phyloP scores from a whole-genome alignment of 2,329 filamentous ascomycete species.

The Nectriaceae sp. region DNA sequence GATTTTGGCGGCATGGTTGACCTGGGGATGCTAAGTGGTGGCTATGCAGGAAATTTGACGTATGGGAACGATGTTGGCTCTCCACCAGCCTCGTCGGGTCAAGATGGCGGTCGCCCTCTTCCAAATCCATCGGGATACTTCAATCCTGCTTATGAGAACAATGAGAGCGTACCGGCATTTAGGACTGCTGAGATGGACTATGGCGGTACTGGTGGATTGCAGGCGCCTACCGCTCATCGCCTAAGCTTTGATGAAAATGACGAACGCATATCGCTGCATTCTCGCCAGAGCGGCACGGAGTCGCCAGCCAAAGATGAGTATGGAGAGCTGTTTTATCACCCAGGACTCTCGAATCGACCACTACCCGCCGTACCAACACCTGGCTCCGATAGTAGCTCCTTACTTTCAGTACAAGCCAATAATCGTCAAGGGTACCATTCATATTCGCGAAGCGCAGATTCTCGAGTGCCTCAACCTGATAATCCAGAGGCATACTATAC shows the following conservation, averaged over 20 bases:
- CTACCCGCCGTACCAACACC: slow-evolving; percentile 62
- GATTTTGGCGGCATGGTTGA: slow-evolving; percentile 70
- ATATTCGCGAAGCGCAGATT: slow-evolving; percentile 51
- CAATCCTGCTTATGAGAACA: slow-evolving; percentile 25
- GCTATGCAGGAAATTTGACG: slow-evolving; percentile 57
- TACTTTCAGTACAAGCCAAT: slow-evolving; percentile 48
- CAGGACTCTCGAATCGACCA: slow-evolving; percentile 69
- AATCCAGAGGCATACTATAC: slow-evolving; percentile 55
- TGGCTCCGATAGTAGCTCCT: slow-evolving; percentile 61
- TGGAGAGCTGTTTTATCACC: slow-evolving; percentile 92
- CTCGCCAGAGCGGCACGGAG: slow-evolving; percentile 61
- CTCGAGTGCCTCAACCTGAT: slow-evolving; percentile 40
- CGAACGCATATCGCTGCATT: slow-evolving; percentile 64
- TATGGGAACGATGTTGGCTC: slow-evolving; percentile 53
- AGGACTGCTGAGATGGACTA: slow-evolving; percentile 77
- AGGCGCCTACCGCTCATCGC: slow-evolving; percentile 71
- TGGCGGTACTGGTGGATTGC: slow-evolving; percentile 84
- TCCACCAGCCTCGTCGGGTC: slow-evolving; percentile 41
- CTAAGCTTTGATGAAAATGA: slow-evolving; percentile 87
- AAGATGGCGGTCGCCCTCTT: slow-evolving; percentile 49
- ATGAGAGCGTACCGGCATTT: slow-evolving; percentile 43
- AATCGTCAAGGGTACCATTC: slow-evolving; percentile 47
- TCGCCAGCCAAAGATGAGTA: slow-evolving; percentile 73
- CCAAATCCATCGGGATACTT: slow-evolving; percentile 44
- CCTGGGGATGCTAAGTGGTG: slow-evolving; percentile 72